Evolutionary conservation across 176 grass and related monocot genomes (phyloP).

Genomic region (Rhynchospora tenuis): DNA sequence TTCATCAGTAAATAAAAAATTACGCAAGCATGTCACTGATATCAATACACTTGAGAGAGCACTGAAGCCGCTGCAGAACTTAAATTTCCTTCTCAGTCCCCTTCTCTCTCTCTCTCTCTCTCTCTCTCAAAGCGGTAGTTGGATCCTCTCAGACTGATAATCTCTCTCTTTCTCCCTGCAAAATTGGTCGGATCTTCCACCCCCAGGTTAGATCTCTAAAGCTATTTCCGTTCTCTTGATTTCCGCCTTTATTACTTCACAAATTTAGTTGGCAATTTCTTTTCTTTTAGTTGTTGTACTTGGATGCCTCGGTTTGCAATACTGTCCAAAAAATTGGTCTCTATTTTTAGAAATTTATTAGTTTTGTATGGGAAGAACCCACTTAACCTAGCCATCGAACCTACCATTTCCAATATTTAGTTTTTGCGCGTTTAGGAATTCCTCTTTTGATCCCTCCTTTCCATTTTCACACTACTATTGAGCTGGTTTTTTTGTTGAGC

Average conservation of each 20-base stretch:
- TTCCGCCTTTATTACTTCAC: not conserved
- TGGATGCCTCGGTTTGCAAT: not conserved
- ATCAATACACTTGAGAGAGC: not conserved
- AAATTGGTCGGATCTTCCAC: constrained; percentile 2
- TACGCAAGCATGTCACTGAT: not conserved
- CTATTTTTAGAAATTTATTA: constrained; percentile 10
- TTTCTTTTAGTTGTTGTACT: not conserved
- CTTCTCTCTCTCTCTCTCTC: not conserved
- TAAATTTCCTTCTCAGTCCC: not conserved
- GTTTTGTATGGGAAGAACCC: not conserved
- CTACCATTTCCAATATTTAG: not conserved
- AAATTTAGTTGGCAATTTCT: not conserved
- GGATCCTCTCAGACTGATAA: constrained; percentile 17
- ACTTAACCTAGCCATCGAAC: not conserved
- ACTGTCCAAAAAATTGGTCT: not conserved
- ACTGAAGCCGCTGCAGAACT: constrained; percentile 12
- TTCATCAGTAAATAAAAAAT: not conserved
- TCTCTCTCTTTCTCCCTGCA: not conserved
- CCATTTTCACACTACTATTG: not conserved
- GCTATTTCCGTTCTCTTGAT: not conserved
- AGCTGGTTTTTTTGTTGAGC: not conserved
- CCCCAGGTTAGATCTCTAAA: constrained; percentile 8
- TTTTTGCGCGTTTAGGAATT: not conserved
- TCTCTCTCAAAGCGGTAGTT: constrained; percentile 1
- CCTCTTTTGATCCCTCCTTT: not conserved